Evolutionary conservation across 75 land plant genomes (phyloP).

Genomic region (Sequoia sempervirens): DNA sequence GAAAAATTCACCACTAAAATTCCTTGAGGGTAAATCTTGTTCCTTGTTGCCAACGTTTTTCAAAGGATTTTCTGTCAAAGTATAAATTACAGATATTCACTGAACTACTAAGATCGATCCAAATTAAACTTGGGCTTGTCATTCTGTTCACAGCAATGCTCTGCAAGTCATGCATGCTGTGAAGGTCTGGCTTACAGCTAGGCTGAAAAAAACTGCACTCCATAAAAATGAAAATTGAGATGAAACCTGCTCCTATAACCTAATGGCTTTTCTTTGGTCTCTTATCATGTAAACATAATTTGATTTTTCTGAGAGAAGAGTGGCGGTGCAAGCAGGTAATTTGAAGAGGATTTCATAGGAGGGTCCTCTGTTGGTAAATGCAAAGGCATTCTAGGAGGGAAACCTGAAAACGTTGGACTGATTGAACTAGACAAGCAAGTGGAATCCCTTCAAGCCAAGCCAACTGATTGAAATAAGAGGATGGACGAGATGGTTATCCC

Average conservation of each 20-base stretch:
- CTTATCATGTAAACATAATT: background rate
- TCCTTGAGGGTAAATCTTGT: background rate
- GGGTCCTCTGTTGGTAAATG: background rate
- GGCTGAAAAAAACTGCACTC: background rate
- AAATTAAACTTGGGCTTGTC: background rate
- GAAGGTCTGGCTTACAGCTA: background rate
- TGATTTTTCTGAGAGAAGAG: background rate
- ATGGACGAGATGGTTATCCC: too few species aligned
- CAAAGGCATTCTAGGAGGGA: too few species aligned
- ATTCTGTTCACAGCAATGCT: background rate
- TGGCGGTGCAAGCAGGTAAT: background rate
- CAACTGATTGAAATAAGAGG: too few species aligned
- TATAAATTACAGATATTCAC: background rate
- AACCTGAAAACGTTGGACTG: too few species aligned
- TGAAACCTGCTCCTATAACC: background rate
- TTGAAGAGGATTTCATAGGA: background rate
- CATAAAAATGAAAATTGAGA: background rate
- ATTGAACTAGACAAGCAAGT: too few species aligned
- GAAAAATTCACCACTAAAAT: background rate
- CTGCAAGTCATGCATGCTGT: background rate
- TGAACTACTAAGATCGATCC: background rate
- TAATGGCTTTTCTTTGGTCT: background rate
- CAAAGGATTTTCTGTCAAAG: background rate
- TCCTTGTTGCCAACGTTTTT: background rate
- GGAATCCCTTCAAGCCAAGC: too few species aligned